Conservation (phyloP, 495 filamentous ascomycete genomes). For the Hypoxylon lienhwacheense region DNA sequence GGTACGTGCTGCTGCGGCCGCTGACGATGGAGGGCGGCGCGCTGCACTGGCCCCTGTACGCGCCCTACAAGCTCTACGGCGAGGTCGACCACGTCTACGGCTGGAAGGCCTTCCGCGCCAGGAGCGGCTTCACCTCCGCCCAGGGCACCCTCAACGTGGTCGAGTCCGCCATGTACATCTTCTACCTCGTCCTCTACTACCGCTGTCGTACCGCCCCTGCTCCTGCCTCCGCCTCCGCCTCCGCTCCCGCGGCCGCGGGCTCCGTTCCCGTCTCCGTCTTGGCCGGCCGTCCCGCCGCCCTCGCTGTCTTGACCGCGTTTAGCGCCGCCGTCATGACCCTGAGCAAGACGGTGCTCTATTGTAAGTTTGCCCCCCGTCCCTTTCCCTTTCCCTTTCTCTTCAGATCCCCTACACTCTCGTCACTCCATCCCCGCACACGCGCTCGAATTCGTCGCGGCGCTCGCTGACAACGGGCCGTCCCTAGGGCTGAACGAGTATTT, state of each 20-base stretch:
- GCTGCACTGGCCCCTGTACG: slow-evolving; percentile 74
- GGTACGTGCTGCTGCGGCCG: slow-evolving; percentile 80
- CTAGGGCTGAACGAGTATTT: slow-evolving; percentile 76
- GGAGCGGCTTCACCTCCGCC: slow-evolving; percentile 78
- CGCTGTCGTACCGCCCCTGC: slow-evolving; percentile 44
- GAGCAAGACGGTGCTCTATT: slow-evolving; percentile 85
- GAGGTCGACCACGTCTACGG: slow-evolving; percentile 84
- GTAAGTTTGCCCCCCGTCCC: slow-evolving; percentile 50
- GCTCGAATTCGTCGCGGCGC: no score
- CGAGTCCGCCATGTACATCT: slow-evolving; percentile 70
- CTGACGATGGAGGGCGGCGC: slow-evolving; percentile 79
- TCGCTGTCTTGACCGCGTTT: slow-evolving; percentile 69
- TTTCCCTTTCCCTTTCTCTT: neutral
- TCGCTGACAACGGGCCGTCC: slow-evolving; percentile 2
- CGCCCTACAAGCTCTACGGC: slow-evolving; percentile 81
- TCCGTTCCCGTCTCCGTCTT: slow-evolving; percentile 48
- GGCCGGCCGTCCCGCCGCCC: slow-evolving; percentile 59
- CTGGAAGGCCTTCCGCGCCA: slow-evolving; percentile 69
- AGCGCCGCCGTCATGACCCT: slow-evolving; percentile 76
- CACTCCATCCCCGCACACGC: no score
- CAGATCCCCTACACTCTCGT: no score
- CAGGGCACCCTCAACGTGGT: slow-evolving; percentile 73
- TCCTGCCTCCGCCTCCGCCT: slow-evolving; percentile 48
- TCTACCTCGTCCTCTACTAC: slow-evolving; percentile 67
- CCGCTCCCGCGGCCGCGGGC: slow-evolving; percentile 43